These are phyloP conservation scores for Scenedesmus sp. DNA, from an alignment of 163 green algal genomes.

Conservation along the genomic window DNA sequence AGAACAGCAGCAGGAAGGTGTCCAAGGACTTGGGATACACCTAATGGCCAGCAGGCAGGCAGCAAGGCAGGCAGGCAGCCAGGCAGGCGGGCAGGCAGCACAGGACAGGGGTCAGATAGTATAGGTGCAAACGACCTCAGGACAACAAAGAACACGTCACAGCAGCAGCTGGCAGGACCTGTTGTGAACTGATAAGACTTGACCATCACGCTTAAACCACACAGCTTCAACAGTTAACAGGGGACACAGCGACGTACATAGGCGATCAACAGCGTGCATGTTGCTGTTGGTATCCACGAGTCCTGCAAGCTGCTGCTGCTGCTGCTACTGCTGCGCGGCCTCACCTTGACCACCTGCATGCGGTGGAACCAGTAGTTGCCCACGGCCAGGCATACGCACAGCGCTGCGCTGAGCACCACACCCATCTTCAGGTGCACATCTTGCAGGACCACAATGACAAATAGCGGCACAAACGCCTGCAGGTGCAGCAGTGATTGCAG, in stretches of 20 bases:
- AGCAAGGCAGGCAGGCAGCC: neutral
- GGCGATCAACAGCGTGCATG: neutral
- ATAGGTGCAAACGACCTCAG: neutral
- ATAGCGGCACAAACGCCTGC: conserved; percentile 20
- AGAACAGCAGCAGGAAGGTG: conserved; percentile 33
- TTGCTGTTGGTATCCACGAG: neutral
- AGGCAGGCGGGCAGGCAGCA: neutral
- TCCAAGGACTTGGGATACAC: conserved; percentile 37
- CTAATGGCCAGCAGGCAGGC: neutral
- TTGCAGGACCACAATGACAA: conserved; percentile 23
- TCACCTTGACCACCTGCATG: conserved; percentile 30
- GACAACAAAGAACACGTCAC: too few species aligned
- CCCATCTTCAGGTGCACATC: conserved; percentile 36
- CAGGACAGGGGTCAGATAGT: neutral
- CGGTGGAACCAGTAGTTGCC: conserved; percentile 34
- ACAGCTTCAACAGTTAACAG: neutral
- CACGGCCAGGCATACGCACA: conserved; percentile 31
- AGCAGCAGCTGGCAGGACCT: neutral
- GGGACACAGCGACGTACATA: neutral
- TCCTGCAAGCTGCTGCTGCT: neutral
- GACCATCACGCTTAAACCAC: neutral
- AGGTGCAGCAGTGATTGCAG: neutral
- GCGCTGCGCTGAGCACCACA: conserved; percentile 27
- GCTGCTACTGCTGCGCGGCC: neutral
- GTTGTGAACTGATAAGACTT: too few species aligned